Conservation (phyloP, 495 filamentous ascomycete genomes). For the Thozetella sp. region DNA sequence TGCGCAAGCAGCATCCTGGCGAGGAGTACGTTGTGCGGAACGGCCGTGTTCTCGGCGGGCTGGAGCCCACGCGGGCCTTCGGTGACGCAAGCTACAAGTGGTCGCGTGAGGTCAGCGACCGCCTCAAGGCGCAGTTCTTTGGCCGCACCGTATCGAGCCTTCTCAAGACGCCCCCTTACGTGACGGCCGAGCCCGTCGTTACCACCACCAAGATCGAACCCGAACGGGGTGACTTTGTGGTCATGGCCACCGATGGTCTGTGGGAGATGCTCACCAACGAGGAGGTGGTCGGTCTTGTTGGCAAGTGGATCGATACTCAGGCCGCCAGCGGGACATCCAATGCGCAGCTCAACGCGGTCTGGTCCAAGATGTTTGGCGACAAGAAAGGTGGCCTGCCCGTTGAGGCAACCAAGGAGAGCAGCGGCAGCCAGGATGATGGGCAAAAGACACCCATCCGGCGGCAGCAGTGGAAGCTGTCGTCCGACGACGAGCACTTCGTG, state of each 20-base stretch:
- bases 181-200: slow-evolving; percentile 93
- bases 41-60: slow-evolving; percentile 85
- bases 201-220: slow-evolving; percentile 96
- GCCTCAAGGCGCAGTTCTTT: slow-evolving; percentile 83
- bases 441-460: slow-evolving; percentile 80
- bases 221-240: slow-evolving; percentile 88
- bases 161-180: slow-evolving; percentile 91
- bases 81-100: slow-evolving; percentile 98
- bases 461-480: slow-evolving; percentile 78
- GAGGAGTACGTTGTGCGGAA: slow-evolving; percentile 83
- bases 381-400: slow-evolving; percentile 57
- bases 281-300: slow-evolving; percentile 95
- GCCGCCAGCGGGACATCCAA: slow-evolving; percentile 31
- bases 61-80: slow-evolving; percentile 93
- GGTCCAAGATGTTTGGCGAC: slow-evolving; percentile 59
- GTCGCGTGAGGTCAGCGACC: slow-evolving; percentile 78
- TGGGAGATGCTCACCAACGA: slow-evolving; percentile 99
- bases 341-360: slow-evolving; percentile 44
- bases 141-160: slow-evolving; percentile 71
- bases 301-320: slow-evolving; percentile 91
- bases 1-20: slow-evolving; percentile 83
- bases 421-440: slow-evolving; percentile 37
- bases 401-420: slow-evolving; percentile 36
- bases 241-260: slow-evolving; percentile 94
- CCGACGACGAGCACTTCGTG: slow-evolving; percentile 73